Conservation (phyloP, 2,329 filamentous ascomycete species). For the Neurospora sp. region DNA sequence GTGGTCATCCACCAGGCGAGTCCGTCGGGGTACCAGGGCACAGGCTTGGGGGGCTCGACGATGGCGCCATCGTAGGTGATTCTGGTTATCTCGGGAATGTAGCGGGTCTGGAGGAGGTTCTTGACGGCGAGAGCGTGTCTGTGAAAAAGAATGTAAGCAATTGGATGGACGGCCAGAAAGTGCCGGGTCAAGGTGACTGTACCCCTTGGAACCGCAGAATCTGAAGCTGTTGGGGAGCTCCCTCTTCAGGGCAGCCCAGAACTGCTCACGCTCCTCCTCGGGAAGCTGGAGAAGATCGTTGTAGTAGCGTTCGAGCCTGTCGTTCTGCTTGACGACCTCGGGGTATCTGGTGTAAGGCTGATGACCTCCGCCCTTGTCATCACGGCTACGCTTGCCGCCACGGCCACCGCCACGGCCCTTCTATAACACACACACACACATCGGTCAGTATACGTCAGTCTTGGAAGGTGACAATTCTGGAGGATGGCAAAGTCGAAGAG, state of each 20-base stretch:
- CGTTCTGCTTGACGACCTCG: conserved; percentile 67
- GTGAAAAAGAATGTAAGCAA: conserved; percentile 6
- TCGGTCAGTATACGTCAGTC: not conserved
- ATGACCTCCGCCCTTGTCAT: conserved; percentile 17
- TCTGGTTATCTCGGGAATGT: conserved; percentile 80
- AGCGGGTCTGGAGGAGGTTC: conserved; percentile 75
- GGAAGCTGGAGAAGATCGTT: conserved; percentile 64
- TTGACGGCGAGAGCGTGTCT: conserved; percentile 90
- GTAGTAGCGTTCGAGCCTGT: conserved; percentile 80
- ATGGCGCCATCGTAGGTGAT: conserved; percentile 75
- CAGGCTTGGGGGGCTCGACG: conserved; percentile 71
- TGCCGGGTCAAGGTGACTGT: conserved; percentile 16
- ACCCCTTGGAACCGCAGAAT: conserved; percentile 92
- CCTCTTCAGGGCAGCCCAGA: conserved; percentile 74
- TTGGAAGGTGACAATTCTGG: not conserved
- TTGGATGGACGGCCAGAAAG: not conserved
- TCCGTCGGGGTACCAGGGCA: conserved; percentile 89
- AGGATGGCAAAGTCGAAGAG: not conserved
- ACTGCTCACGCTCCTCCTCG: conserved; percentile 66
- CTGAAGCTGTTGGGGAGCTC: conserved; percentile 96
- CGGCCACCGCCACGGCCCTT: conserved; percentile 21
- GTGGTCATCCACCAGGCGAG: conserved; percentile 98
- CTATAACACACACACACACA: not conserved
- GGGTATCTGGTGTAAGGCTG: conserved; percentile 40
- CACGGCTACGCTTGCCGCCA: conserved; percentile 28